Conservation (phyloP, 169 alveolate species). For the Amoebophrya sp. region DNA sequence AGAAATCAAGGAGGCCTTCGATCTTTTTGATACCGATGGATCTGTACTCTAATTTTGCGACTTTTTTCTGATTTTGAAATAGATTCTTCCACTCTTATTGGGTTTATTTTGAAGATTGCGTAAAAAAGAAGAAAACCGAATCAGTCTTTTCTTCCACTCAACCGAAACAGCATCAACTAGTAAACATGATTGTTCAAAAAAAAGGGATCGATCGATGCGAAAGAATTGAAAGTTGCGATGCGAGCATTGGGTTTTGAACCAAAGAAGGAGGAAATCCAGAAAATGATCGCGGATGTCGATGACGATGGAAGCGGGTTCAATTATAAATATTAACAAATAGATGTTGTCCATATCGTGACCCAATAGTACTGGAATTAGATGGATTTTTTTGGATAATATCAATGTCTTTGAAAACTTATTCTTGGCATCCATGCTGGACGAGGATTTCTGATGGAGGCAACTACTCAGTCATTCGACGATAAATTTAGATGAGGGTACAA, state of each 20-base stretch:
- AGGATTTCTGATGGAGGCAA: no score
- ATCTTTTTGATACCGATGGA: constrained; percentile 86
- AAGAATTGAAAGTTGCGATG: constrained; percentile 94
- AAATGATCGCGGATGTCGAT: constrained; percentile 57
- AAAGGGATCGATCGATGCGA: constrained; percentile 77
- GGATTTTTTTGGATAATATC: no score
- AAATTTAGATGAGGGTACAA: no score
- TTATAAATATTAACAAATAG: no score
- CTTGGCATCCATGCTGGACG: no score
- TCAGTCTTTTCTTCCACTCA: not conserved
- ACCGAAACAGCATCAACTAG: not conserved
- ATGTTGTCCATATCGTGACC: no score
- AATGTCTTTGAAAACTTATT: no score
- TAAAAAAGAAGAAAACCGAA: not conserved
- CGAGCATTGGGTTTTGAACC: constrained; percentile 96
- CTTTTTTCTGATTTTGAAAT: not conserved
- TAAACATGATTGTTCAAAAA: not conserved
- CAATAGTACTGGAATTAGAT: no score
- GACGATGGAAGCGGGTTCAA: constrained; percentile 39
- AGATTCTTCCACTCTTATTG: not conserved
- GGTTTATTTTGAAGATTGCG: not conserved
- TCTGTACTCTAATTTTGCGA: constrained; percentile 53
- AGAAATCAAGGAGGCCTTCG: constrained; percentile 91
- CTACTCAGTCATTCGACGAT: no score
- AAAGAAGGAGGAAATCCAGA: constrained; percentile 80